phyloP scores from a whole-genome alignment of 2,329 filamentous ascomycete species.

The Cercospora janseana region DNA sequence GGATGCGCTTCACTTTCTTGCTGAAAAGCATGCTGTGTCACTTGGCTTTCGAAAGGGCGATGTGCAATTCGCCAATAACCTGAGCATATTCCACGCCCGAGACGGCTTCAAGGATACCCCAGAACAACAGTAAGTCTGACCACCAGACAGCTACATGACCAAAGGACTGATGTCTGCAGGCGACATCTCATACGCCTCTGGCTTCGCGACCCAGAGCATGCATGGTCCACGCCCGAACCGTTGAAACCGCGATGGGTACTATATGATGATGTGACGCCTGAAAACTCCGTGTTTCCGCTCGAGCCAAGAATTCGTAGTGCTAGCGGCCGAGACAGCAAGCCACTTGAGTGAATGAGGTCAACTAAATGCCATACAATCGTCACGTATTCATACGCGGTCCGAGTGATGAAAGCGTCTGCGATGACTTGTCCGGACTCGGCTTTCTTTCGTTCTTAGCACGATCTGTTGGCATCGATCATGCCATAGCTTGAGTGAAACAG shows the following conservation, averaged over 20 bases:
- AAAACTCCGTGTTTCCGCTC: slow-evolving; percentile 56
- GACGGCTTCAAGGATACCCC: slow-evolving; percentile 46
- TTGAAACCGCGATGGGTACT: slow-evolving; percentile 52
- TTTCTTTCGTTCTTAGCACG: no score
- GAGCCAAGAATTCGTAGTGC: slow-evolving; percentile 51
- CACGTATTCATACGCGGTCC: no score
- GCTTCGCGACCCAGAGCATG: slow-evolving; percentile 49
- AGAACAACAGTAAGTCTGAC: slow-evolving; percentile 40
- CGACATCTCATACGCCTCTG: slow-evolving; percentile 50
- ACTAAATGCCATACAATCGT: no score
- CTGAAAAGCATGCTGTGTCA: slow-evolving; percentile 40
- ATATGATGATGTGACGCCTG: slow-evolving; percentile 53
- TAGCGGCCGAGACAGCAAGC: slow-evolving; percentile 13
- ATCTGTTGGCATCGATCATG: no score
- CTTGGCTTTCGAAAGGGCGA: slow-evolving; percentile 45
- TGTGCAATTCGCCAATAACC: slow-evolving; percentile 54
- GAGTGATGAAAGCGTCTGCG: no score
- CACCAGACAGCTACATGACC: neutral
- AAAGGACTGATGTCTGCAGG: neutral
- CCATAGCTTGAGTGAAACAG: no score
- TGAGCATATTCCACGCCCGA: slow-evolving; percentile 53
- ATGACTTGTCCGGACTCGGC: no score
- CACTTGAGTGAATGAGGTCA: neutral
- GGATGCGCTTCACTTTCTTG: slow-evolving; percentile 48
- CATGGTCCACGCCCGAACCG: slow-evolving; percentile 45